phyloP scores from a whole-genome alignment of 257 asterid species.

The Ehretia macrophylla region DNA sequence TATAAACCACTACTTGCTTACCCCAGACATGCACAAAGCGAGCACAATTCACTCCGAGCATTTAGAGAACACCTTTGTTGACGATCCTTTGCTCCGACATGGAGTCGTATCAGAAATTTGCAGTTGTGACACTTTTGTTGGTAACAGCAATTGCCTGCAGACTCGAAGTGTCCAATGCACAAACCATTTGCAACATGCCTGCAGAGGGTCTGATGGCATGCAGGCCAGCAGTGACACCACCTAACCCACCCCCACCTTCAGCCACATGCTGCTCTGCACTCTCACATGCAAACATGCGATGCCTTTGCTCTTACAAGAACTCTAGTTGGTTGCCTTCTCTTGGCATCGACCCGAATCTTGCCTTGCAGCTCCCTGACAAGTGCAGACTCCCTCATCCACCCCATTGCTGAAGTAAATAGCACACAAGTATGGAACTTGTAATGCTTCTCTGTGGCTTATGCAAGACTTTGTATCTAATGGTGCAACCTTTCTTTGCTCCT shows the following conservation, averaged over 20 bases:
- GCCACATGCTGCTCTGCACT: constrained; percentile 50
- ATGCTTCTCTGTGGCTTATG: no score
- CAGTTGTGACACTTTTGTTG: constrained; percentile 8
- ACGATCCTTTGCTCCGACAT: no score
- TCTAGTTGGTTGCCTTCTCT: constrained; percentile 38
- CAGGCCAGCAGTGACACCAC: constrained; percentile 41
- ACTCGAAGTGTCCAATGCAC: no score
- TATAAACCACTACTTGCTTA: no score
- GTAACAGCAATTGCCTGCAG: constrained; percentile 10
- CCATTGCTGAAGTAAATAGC: no score
- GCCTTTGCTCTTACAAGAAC: constrained; percentile 58
- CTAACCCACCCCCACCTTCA: constrained; percentile 42
- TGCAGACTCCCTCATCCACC: constrained; percentile 41
- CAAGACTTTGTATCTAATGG: no score
- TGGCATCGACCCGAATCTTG: constrained; percentile 54
- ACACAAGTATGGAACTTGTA: no score
- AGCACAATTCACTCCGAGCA: no score
- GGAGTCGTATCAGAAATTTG: constrained; percentile 18
- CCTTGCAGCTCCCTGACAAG: constrained; percentile 46
- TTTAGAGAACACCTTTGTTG: no score
- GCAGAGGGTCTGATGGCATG: constrained; percentile 40
- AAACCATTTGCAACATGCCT: constrained; percentile 40
- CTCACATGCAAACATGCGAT: constrained; percentile 37
- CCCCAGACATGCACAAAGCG: no score
- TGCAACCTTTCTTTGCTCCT: no score